Percentiles rank a stretch among this genome's conserved stretches.
Conservation (phyloP, 2,329 filamentous ascomycete species). For the Plenodomus biglobosus region DNA sequence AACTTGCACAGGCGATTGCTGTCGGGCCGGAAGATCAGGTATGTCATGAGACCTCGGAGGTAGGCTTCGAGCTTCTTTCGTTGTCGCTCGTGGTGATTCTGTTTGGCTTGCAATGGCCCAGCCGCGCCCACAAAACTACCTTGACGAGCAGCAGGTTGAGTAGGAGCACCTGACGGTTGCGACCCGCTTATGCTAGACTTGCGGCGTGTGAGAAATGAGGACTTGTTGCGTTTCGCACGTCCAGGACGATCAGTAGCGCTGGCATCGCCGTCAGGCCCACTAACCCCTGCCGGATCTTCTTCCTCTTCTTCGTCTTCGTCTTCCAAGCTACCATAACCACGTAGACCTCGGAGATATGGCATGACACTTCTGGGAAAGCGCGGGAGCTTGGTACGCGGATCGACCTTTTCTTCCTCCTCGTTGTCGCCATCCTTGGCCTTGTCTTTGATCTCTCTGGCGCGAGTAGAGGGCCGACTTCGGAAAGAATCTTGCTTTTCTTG, state of each 20-base stretch:
- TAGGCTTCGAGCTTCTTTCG: conserved; percentile 86
- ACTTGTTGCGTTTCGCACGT: conserved; percentile 56
- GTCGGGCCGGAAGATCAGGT: conserved; percentile 94
- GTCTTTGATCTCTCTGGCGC: conserved; percentile 17
- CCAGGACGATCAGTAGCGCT: conserved; percentile 66
- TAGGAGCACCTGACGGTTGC: conserved; percentile 24
- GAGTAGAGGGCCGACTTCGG: conserved; percentile 57
- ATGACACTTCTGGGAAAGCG: conserved; percentile 88
- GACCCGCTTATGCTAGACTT: conserved; percentile 56
- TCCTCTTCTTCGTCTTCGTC: conserved; percentile 80
- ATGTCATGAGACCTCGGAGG: conserved; percentile 89
- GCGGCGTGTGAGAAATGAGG: conserved; percentile 61
- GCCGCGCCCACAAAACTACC: conserved; percentile 47
- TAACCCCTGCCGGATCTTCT: conserved; percentile 56
- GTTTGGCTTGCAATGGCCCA: conserved; percentile 47
- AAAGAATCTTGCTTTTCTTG: conserved; percentile 82
- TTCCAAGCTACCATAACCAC: conserved; percentile 60
- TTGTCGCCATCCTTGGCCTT: conserved; percentile 23
- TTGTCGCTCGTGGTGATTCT: conserved; percentile 74
- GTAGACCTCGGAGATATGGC: conserved; percentile 80
- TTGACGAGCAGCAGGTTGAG: conserved; percentile 30
- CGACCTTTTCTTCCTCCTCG: conserved; percentile 54
- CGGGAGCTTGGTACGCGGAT: conserved; percentile 73
- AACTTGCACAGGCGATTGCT: conserved; percentile 96
- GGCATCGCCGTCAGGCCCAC: conserved; percentile 64